Base-by-base conservation (phyloP, 805 yeast genomes). In the Helenozyma baotianmanensis region DNA sequence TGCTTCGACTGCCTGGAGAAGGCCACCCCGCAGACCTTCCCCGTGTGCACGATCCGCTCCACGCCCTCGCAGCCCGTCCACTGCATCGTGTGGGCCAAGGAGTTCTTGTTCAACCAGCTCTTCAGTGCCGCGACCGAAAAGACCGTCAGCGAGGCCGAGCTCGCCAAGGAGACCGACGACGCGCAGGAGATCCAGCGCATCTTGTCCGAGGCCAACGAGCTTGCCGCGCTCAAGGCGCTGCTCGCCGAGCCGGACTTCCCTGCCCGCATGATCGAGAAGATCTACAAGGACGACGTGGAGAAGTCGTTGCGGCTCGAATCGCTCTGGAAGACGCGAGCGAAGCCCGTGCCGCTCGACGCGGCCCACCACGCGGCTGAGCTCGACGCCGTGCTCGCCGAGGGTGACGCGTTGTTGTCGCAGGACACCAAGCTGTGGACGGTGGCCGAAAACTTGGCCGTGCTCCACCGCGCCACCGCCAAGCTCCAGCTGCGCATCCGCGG, bases 41-140 rank as follows among this genome's bases (percentile, higher is more conserved):
- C 99, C 0, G 96, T 92, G 1, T 92, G 99, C 56, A 92, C 98
- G 0, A 92, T 92, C 38, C 70, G 99, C 43, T 86, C 96, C 5
- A 92, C 98, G 0, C 99, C 99, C 0, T 85, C 96, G 0, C 88
- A 84, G 52, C 97, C 97, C 0, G 81, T 92, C 5, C 99, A 92
- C 53, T 88, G 96, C 56, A 81, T 92, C 16, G 95, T 94, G 1
- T 92, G 99, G 99, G 95, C 97, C 7, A 92, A 92, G 54, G 86
- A 83, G 47, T 94, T 86, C 51, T 60, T 92, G 32, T 88, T 92
- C 53, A 70, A 76, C 15, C 94, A 87, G 51, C 64, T 92, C 23
- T 90, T 88, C 54, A 79, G 78, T 14, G 78, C 76, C 29, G 68
- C 59, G 35, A 14, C 48, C 30, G 29, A 56, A 46, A 27, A 49